phyloP scores from a whole-genome alignment of 345 rosid species.

The Populus pruinosa region DNA sequence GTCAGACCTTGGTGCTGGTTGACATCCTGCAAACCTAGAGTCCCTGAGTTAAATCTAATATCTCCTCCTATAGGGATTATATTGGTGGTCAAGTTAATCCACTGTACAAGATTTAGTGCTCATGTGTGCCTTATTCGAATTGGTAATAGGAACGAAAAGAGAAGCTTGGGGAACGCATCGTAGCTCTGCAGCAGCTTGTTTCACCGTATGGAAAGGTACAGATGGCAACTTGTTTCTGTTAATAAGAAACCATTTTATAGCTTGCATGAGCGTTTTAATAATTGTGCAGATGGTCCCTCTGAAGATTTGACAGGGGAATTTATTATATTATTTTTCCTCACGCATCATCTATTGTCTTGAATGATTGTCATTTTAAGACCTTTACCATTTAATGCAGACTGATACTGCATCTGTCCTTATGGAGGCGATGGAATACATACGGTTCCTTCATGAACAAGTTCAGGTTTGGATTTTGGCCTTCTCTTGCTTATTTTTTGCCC shows the following conservation, averaged over 20 bases:
- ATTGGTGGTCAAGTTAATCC: background rate
- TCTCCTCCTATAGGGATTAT: background rate
- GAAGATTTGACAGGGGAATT: background rate
- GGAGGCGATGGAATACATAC: conserved; percentile 84
- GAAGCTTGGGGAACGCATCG: conserved; percentile 80
- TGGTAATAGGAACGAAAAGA: conserved; percentile 73
- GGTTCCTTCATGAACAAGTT: conserved; percentile 93
- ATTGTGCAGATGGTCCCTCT: background rate
- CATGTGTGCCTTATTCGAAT: conserved; percentile 14
- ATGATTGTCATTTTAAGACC: background rate
- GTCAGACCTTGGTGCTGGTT: background rate
- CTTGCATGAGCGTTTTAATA: background rate
- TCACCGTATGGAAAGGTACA: conserved; percentile 95
- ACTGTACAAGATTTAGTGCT: background rate
- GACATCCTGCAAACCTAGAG: background rate
- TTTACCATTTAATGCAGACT: conserved; percentile 49
- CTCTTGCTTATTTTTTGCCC: conserved; percentile 10
- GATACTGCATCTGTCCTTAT: conserved; percentile 95
- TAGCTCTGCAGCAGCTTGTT: conserved; percentile 88
- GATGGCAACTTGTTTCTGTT: background rate
- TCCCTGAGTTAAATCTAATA: background rate
- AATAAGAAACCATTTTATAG: background rate
- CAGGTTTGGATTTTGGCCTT: conserved; percentile 52
- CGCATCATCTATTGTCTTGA: background rate
- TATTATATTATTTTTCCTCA: background rate